phyloP scores from a whole-genome alignment of 352 stramenopile species.

The Pythium rhizo-oryzae region DNA sequence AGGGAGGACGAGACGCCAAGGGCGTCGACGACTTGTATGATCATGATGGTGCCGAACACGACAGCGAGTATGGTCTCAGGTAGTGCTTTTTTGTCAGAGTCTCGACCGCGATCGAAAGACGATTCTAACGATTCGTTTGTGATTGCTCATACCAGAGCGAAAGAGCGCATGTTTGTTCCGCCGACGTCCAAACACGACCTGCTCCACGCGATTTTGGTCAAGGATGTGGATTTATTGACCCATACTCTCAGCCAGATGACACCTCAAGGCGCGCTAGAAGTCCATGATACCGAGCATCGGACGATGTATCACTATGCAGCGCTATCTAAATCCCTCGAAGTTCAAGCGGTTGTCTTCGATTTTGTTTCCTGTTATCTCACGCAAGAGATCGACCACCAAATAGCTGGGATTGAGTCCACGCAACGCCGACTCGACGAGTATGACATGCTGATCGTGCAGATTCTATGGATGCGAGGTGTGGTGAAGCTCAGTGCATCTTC shows the following conservation, averaged over 20 bases:
- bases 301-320: conserved; percentile 31
- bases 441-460: not conserved
- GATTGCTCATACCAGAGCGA: not conserved
- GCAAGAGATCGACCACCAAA: conserved; percentile 2
- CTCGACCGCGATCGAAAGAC: not conserved
- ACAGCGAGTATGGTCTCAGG: not conserved
- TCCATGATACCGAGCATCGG: conserved; percentile 13
- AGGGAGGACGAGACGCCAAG: not conserved
- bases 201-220: conserved; percentile 21
- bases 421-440: conserved; percentile 10
- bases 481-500: not conserved
- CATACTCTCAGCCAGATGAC: conserved; percentile 17
- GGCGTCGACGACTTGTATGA: conserved; percentile 23
- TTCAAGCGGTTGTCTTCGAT: conserved; percentile 24
- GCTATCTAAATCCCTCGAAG: not conserved
- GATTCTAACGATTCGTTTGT: not conserved
- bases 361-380: conserved; percentile 19
- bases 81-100: not conserved
- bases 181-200: conserved; percentile 11
- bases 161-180: conserved; percentile 27
- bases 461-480: not conserved
- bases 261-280: conserved; percentile 2
- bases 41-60: not conserved
- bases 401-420: conserved; percentile 12
- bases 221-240: conserved; percentile 16